phyloP scores from a whole-genome alignment of 2,329 filamentous ascomycete genomes.

The Shiraia bambusicola region DNA sequence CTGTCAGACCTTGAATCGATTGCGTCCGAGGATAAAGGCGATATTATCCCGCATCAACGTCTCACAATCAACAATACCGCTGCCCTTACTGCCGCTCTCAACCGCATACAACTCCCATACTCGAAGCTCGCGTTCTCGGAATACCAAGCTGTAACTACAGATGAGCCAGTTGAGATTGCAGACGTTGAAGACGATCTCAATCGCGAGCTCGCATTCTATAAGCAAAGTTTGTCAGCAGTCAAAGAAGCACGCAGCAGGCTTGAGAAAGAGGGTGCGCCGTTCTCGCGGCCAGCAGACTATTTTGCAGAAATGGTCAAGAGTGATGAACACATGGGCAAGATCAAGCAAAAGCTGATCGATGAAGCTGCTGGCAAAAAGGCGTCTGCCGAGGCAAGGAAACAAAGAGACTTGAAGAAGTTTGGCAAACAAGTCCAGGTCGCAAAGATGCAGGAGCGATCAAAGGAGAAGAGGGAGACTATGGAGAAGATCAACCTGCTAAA shows the following conservation, averaged over 20 bases:
- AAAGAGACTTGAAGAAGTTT: constrained; percentile 97
- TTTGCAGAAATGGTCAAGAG: constrained; percentile 99
- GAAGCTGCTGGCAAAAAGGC: constrained; percentile 93
- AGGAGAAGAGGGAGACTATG: constrained; percentile 87
- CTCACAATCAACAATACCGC: constrained; percentile 97
- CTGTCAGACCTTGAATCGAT: constrained; percentile 82
- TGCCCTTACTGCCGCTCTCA: constrained; percentile 76
- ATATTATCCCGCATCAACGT: constrained; percentile 85
- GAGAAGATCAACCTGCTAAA: constrained; percentile 96
- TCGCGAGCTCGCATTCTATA: constrained; percentile 91
- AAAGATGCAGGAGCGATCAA: constrained; percentile 90
- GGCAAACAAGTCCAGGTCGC: constrained; percentile 97
- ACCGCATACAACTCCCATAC: constrained; percentile 73
- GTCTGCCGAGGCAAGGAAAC: constrained; percentile 82
- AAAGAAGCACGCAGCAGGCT: constrained; percentile 71
- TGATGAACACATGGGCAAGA: constrained; percentile 96
- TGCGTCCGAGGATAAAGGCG: constrained; percentile 78
- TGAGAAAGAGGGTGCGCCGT: constrained; percentile 78
- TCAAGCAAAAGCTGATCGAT: constrained; percentile 90
- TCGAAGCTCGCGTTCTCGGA: constrained; percentile 74
- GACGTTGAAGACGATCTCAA: constrained; percentile 90
- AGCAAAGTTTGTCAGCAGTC: constrained; percentile 80
- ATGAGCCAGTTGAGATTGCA: constrained; percentile 68
- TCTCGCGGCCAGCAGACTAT: constrained; percentile 88
- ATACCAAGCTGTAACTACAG: constrained; percentile 74